Base-by-base conservation (phyloP, 805 yeast genomes). In the Starmerella apicola region DNA sequence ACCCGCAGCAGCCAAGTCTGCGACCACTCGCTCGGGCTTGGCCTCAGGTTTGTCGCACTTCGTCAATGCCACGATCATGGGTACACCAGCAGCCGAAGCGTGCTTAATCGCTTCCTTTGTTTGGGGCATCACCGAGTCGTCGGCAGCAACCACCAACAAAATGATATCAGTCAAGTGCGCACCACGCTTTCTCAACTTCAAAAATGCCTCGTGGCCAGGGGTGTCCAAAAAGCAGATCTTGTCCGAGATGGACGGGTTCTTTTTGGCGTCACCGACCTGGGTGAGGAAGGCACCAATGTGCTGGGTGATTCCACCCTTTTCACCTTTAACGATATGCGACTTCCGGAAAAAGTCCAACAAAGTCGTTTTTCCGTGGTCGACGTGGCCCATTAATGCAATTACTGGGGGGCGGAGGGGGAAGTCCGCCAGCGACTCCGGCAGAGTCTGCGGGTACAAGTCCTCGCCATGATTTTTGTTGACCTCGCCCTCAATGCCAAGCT, bases 331-430 rank as follows among this genome's bases (percentile, higher is more conserved):
- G 6, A 91, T 74, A 0, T 86, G 74, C 0, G 95, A 80, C 49
- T 82, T 84, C 33, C 97, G 68, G 52, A 91, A 64, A 53, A 76
- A 74, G 58, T 91, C 98, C 40, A 91, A 68, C 44, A 91, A 78
- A 0, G 98, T 88, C 2, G 98, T 91, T 58, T 91, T 91, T 2
- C 98, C 98, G 56, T 91, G 98, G 60, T 91, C 98, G 23, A 91
- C 98, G 59, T 91, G 98, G 2, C 98, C 98, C 97, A 91, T 91
- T 38, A 91, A 82, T 0, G 98, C 86, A 4, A 91, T 96, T 19
- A 91, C 79, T 0, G 98, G 98, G 0, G 98, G 85, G 48, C 97
- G 66, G 5, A 76, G 67, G 33, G 72, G 74, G 46, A 79, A 57
- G 18, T 60, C 53, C 5, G 62, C 60, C n/a, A 57, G 54, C 22